Percentiles rank a stretch among this genome's conserved stretches.
Evolutionary conservation across 75 land plant genomes (phyloP).

Genomic region (Sequoia sempervirens): DNA sequence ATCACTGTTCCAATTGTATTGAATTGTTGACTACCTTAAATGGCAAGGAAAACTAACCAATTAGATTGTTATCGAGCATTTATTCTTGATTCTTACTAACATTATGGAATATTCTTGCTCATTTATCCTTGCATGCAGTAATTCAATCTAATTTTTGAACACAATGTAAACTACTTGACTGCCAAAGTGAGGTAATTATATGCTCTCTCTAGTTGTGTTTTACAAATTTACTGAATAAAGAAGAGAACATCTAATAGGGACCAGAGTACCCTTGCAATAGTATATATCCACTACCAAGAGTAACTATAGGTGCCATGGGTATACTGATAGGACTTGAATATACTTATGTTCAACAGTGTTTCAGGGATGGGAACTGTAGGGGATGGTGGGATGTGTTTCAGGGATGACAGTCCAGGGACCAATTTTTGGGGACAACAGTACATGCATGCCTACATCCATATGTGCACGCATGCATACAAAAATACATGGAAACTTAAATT

Average conservation of each 20-base stretch:
- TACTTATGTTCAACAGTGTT: too few relatives aligned
- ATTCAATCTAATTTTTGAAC: background rate
- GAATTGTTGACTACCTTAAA: too few relatives aligned
- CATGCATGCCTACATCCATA: too few relatives aligned
- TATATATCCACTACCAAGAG: background rate
- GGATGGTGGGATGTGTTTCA: too few relatives aligned
- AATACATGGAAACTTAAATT: too few relatives aligned
- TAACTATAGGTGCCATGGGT: too few relatives aligned
- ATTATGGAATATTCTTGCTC: background rate
- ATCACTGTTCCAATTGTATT: background rate
- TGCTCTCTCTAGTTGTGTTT: background rate
- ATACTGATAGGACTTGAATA: too few relatives aligned
- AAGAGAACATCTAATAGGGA: background rate
- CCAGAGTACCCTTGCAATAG: background rate
- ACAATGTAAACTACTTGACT: background rate
- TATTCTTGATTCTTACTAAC: background rate
- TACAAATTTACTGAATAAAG: background rate
- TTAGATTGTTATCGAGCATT: background rate
- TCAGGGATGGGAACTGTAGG: too few relatives aligned
- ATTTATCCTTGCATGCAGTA: background rate
- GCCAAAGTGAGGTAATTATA: background rate
- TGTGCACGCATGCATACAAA: too few relatives aligned
- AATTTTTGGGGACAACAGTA: too few relatives aligned
- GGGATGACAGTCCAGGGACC: too few relatives aligned
- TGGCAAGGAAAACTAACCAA: too few relatives aligned